Base-by-base conservation (phyloP, 179 eudicot species). In the Silene vulgaris region DNA sequence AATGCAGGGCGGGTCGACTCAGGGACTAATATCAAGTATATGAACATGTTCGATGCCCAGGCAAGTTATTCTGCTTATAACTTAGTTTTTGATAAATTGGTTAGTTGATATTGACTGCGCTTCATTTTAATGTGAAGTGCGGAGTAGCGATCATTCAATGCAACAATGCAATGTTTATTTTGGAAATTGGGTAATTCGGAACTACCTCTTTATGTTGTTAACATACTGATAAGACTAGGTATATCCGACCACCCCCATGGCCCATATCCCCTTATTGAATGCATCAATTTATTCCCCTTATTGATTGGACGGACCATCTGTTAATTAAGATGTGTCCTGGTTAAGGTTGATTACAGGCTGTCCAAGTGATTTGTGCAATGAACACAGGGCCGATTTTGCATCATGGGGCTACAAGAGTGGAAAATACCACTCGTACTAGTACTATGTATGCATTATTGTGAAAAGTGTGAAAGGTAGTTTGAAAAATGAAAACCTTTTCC, bases 1-100 rank as follows among this genome's bases (percentile, higher is more conserved):
- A 95, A 95, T 70, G 80, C 90, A 0, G 99, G 97, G 0, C 89
- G 97, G 60, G 78, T 89, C 12, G 99, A 95, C 67, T 74, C 91
- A 0, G 88, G 89, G 40, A 86, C 87, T 37, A 85, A 84, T 30
- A 89, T 95, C 82, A 92, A 90, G 86, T 95, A 95, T 80, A 90
- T 78, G 79, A 95, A 90, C 86, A 92, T 95, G 97, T 95, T 92
- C 37, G 99, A 95, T 76, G 99, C 99, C 23, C 99, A 92, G 97
- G 99, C 90, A 48, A 83, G 74, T 71, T 5, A 32, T 45, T n/a
- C 20, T 52, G 3, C 20, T 7, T 26, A 8, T 71, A 1, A 52
- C 17, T 52, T 52, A 0, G 63, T 30, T 9, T 9, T 72, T 52
- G 57, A 7, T 20, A 29, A 32, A 56, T 19, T 52, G 12, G 6